Base-by-base conservation (phyloP, 495 filamentous ascomycete genomes). In the Mytilinidion resinicola region DNA sequence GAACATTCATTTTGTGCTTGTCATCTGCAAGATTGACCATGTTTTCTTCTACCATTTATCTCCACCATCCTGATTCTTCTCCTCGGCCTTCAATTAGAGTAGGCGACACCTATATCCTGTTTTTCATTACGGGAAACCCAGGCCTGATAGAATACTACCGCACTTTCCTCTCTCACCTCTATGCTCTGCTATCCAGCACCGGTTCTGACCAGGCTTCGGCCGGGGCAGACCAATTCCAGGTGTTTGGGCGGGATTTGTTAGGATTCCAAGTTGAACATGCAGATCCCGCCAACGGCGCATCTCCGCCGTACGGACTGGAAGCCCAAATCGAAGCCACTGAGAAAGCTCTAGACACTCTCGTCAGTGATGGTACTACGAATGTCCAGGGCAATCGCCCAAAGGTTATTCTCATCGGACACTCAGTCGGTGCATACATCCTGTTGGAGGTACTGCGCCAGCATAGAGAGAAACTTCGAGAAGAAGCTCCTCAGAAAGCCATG, bases 81-180 rank as follows among this genome's bases (percentile, higher is more conserved):
- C 25, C 25, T n/a, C n/a, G n/a, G 25, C 25, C 25, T 30, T 30
- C 25, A 6, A 30, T 6, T 6, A 30, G 25, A 30, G 25, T 30
- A 30, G 25, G 25, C 25, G 6, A 30, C 6, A 30, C 50, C 4
- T 66, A 60, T 52, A 11, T 73, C 52, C 73, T 85, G 39, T 85
- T 80, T 74, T 89, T 95, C 70, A 82, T 96, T 41, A 77, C 90
- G 30, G 92, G 92, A 14, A 96, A 96, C 60, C 92, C 92, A 9
- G 92, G 92, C 0, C 73, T 96, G 36, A 84, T 96, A 46, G 74
- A 73, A 34, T 96, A 91, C 76, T 97, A 96, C 72, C 69, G 77
- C 37, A 76, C 80, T 1, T 96, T 95, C 70, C 76, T 90, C 20
- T 83, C 71, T 46, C 71, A 74, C 21, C 71, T 85, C 4, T 69